Evolutionary conservation across 257 asterid genomes (phyloP).

Genomic region (Dorcoceras hygrometricum): DNA sequence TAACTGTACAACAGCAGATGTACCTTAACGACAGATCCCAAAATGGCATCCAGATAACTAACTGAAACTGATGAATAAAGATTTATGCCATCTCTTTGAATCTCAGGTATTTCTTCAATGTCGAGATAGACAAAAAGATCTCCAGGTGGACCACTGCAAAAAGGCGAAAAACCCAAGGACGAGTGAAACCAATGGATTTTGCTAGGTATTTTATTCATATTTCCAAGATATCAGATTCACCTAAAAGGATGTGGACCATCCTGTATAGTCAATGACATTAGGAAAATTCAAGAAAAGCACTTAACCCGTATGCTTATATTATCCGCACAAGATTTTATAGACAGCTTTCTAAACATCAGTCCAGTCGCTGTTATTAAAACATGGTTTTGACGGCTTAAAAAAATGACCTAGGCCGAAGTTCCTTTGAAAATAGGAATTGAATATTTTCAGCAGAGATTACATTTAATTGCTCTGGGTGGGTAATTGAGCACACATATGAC

Average conservation of each 20-base stretch:
- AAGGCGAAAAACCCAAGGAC: conserved; percentile 23
- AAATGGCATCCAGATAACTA: conserved; percentile 87
- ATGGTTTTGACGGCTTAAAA: conserved; percentile 1
- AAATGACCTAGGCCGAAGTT: neutral
- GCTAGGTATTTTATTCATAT: conserved; percentile 1
- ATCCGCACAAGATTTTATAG: neutral
- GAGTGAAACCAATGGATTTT: conserved; percentile 16
- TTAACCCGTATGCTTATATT: neutral
- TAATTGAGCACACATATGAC: conserved; percentile 6
- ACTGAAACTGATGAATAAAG: conserved; percentile 70
- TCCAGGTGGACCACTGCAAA: conserved; percentile 76
- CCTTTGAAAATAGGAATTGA: neutral
- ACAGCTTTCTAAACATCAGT: neutral
- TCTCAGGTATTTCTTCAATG: conserved; percentile 84
- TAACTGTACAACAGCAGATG: conserved; percentile 18
- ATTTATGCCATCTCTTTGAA: conserved; percentile 96
- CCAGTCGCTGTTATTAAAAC: neutral
- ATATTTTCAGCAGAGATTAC: neutral
- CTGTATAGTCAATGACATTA: conserved; percentile 14
- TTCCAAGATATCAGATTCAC: conserved; percentile 2
- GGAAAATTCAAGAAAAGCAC: neutral
- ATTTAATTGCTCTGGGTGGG: neutral
- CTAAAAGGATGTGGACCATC: conserved; percentile 8
- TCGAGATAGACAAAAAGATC: conserved; percentile 97
- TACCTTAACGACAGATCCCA: conserved; percentile 80